phyloP scores from a whole-genome alignment of 1,284 basidiomycete species.

The Ceratobasidium sp. region DNA sequence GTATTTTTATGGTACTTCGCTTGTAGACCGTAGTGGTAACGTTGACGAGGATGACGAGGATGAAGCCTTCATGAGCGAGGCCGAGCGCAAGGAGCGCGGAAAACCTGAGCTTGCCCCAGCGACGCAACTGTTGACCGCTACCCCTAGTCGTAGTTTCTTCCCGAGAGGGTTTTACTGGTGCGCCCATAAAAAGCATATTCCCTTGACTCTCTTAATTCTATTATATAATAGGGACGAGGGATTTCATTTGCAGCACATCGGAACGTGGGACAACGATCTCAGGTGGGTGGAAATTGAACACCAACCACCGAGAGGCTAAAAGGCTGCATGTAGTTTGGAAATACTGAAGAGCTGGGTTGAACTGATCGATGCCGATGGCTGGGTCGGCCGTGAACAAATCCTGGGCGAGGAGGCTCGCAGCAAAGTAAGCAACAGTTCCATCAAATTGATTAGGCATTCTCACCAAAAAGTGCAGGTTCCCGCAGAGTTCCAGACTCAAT shows the following conservation, averaged over 20 bases:
- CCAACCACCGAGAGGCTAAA: slow-evolving; percentile 14
- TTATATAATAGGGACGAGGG: slow-evolving; percentile 82
- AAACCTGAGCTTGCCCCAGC: slow-evolving; percentile 79
- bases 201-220: slow-evolving; percentile 32
- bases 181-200: background rate
- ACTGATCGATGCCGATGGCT: slow-evolving; percentile 91
- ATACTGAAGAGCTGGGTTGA: slow-evolving; percentile 91
- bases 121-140: slow-evolving; percentile 85
- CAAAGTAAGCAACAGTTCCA: slow-evolving; percentile 63
- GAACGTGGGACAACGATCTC: slow-evolving; percentile 91
- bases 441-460: background rate
- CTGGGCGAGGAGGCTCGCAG: slow-evolving; percentile 94
- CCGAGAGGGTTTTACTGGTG: slow-evolving; percentile 96
- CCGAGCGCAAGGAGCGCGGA: slow-evolving; percentile 53
- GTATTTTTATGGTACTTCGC: slow-evolving; percentile 92
- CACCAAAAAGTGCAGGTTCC: slow-evolving; percentile 70
- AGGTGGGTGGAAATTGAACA: slow-evolving; percentile 60
- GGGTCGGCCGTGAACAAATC: slow-evolving; percentile 96
- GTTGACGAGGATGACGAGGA: slow-evolving; percentile 58
- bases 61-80: slow-evolving; percentile 50
- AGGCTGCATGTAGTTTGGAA: slow-evolving; percentile 67
- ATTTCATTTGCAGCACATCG: slow-evolving; percentile 91
- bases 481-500: slow-evolving; percentile 88
- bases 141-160: slow-evolving; percentile 94
- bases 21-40: slow-evolving; percentile 83